phyloP scores from a whole-genome alignment of 1,284 basidiomycete species.

The Phellopilus nigrolimitatus region DNA sequence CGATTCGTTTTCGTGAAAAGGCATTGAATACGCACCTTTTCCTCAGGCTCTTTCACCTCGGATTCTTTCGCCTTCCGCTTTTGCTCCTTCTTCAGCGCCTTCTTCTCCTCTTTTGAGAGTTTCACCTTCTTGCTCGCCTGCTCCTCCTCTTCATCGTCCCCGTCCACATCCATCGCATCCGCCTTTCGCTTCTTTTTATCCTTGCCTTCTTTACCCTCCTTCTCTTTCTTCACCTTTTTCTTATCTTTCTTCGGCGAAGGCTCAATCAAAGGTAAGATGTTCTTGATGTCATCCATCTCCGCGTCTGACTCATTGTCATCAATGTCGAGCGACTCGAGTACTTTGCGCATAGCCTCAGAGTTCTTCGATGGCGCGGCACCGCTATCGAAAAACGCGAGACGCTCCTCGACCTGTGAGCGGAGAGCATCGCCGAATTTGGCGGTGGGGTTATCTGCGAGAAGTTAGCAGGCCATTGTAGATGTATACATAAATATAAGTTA shows the following conservation, averaged over 20 bases:
- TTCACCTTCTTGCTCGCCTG: slow-evolving; percentile 40
- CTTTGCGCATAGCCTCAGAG: slow-evolving; percentile 54
- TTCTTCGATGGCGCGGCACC: slow-evolving; percentile 55
- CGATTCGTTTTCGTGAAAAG: neutral
- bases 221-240: slow-evolving; percentile 61
- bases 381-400: slow-evolving; percentile 93
- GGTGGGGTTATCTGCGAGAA: slow-evolving; percentile 71
- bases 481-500: slow-evolving; percentile 32
- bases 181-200: slow-evolving; percentile 42
- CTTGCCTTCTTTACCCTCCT: slow-evolving; percentile 31
- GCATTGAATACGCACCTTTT: slow-evolving; percentile 32
- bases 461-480: slow-evolving; percentile 3
- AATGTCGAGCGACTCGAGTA: slow-evolving; percentile 72
- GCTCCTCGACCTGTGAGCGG: slow-evolving; percentile 91
- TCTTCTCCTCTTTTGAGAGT: slow-evolving; percentile 69
- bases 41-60: too few species aligned
- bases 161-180: slow-evolving; percentile 42
- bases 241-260: slow-evolving; percentile 74
- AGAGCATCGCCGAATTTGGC: slow-evolving; percentile 95
- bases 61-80: slow-evolving; percentile 75
- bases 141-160: slow-evolving; percentile 35
- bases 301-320: slow-evolving; percentile 81
- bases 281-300: slow-evolving; percentile 79
- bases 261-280: too few species aligned
- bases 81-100: slow-evolving; percentile 65